Percentiles rank a stretch among this genome's conserved stretches.
These are phyloP conservation scores for Lumnitzera racemosa DNA, from an alignment of 345 rosid species.

Conservation along the genomic window DNA sequence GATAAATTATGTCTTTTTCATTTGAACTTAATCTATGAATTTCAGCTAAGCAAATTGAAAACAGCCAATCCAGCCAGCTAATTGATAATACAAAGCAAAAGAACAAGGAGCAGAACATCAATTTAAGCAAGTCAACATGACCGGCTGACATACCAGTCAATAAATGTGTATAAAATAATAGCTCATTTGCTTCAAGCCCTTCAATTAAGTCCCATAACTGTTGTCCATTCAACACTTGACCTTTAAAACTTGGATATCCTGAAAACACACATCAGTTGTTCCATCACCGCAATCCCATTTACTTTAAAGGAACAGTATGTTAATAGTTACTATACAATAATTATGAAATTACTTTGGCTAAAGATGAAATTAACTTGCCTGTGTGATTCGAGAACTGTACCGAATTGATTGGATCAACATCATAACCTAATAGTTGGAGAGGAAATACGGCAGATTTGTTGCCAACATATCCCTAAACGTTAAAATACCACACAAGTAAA, in stretches of 20 bases:
- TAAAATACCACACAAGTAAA: neutral
- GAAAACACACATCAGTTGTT: constrained; percentile 15
- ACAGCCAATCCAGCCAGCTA: too few species aligned
- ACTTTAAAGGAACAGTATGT: too few species aligned
- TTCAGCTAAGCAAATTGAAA: too few species aligned
- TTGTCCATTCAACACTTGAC: constrained; percentile 88
- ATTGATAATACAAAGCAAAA: neutral
- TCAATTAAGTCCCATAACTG: constrained; percentile 80
- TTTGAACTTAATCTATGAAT: too few species aligned
- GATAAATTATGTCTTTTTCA: too few species aligned
- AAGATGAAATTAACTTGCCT: constrained; percentile 51
- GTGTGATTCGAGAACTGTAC: constrained; percentile 98
- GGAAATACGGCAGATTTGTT: constrained; percentile 97
- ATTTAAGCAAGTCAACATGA: neutral
- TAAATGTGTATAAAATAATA: constrained; percentile 82
- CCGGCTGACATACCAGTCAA: constrained; percentile 54
- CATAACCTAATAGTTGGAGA: constrained; percentile 88
- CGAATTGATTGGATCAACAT: constrained; percentile 94
- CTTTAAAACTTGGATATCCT: constrained; percentile 96
- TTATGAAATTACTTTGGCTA: constrained; percentile 3
- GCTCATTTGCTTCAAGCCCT: constrained; percentile 84
- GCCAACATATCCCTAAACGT: constrained; percentile 86
- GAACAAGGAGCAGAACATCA: neutral
- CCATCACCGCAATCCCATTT: neutral
- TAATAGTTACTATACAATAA: constrained; percentile 14